phyloP scores from a whole-genome alignment of 305 asterid species.

The Fraxinus floribunda region DNA sequence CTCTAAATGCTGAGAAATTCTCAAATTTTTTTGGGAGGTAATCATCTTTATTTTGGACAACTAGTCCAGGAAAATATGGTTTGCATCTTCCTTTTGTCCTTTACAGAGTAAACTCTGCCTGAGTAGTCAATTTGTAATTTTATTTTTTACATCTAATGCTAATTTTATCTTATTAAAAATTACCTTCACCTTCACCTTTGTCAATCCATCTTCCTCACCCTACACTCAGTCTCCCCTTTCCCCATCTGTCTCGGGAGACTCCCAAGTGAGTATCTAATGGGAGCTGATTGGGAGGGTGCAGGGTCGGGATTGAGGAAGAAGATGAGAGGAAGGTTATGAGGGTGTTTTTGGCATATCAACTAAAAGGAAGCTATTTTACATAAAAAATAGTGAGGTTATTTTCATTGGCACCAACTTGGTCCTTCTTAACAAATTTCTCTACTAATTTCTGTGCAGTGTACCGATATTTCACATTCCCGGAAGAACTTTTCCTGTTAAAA shows the following conservation, averaged over 20 bases:
- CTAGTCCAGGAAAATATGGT: constrained; percentile 3
- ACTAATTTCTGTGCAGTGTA: constrained; percentile 52
- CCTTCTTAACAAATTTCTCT: not conserved
- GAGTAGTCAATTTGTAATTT: not conserved
- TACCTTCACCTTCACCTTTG: not conserved
- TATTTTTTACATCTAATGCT: not conserved
- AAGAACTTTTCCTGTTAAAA: constrained; percentile 87
- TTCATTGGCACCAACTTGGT: not conserved
- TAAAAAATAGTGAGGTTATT: not conserved
- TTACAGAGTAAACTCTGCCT: not conserved
- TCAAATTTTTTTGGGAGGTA: constrained; percentile 95
- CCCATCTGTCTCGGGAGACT: not conserved
- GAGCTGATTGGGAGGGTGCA: not conserved
- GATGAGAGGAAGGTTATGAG: not conserved
- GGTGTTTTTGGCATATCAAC: not conserved
- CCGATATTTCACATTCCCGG: constrained; percentile 98
- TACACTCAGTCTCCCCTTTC: not conserved
- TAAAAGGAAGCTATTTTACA: not conserved
- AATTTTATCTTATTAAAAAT: not conserved
- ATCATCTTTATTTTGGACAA: constrained; percentile 12
- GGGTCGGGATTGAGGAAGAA: not conserved
- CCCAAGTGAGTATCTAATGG: not conserved
- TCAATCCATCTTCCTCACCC: not conserved
- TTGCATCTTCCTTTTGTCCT: not conserved
- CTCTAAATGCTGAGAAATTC: constrained; percentile 90